Evolutionary conservation across 2,329 filamentous ascomycete species (phyloP).

Genomic region (Sclerotinia borealis): DNA sequence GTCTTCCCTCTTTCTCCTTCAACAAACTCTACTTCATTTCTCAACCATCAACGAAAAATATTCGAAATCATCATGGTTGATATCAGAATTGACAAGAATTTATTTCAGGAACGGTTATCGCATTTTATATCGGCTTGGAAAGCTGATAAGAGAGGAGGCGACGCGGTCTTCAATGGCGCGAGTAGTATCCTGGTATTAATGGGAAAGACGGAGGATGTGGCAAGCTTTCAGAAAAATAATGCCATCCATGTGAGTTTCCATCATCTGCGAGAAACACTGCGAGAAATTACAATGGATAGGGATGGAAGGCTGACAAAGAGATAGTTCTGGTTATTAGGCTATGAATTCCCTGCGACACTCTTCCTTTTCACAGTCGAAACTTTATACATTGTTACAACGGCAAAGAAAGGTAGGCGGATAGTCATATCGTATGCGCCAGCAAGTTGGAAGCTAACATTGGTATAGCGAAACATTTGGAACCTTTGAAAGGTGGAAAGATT

Average conservation of each 20-base stretch:
- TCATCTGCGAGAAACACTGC: not conserved
- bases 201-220: constrained; percentile 88
- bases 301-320: constrained; percentile 16
- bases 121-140: constrained; percentile 91
- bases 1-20: constrained; percentile 3
- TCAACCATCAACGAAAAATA: constrained; percentile 25
- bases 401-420: constrained; percentile 74
- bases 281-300: not conserved
- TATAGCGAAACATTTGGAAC: constrained; percentile 84
- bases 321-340: constrained; percentile 96
- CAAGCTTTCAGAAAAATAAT: constrained; percentile 90
- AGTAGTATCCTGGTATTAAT: constrained; percentile 84
- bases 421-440: constrained; percentile 10
- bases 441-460: constrained; percentile 30
- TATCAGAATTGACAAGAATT: constrained; percentile 90
- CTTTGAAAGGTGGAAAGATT: constrained; percentile 85
- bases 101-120: constrained; percentile 89
- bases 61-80: constrained; percentile 46
- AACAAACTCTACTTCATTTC: constrained; percentile 15
- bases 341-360: constrained; percentile 94
- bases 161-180: constrained; percentile 78
- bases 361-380: constrained; percentile 86
- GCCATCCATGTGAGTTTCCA: constrained; percentile 76
- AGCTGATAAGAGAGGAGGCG: constrained; percentile 83
- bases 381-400: constrained; percentile 88